Conservation (phyloP, 768 basidiomycete species). For the Tubosaeta sp. region DNA sequence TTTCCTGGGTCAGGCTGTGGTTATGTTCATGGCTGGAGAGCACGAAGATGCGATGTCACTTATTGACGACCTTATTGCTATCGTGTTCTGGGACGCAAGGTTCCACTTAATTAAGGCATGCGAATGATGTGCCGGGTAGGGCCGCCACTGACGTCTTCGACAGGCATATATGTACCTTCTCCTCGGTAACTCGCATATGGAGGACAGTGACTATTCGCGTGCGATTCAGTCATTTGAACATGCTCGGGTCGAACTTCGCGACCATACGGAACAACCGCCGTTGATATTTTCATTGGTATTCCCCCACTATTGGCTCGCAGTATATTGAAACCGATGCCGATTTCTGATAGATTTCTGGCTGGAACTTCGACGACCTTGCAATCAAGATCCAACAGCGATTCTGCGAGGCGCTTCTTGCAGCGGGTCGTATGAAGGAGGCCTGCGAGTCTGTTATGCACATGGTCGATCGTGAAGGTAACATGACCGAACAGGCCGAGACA, state of each 20-base stretch:
- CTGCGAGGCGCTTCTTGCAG: conserved; percentile 2
- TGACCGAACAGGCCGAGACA: neutral
- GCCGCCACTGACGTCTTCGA: neutral
- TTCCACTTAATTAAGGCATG: neutral
- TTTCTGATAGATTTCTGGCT: conserved; percentile 6
- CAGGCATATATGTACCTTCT: neutral
- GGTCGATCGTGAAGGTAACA: neutral
- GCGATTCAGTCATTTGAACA: neutral
- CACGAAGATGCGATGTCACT: conserved; percentile 5
- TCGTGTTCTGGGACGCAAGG: neutral
- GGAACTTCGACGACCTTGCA: conserved; percentile 3
- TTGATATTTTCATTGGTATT: neutral
- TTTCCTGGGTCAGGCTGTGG: neutral
- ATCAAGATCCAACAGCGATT: neutral
- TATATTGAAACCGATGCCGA: too few relatives aligned
- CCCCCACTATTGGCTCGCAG: too few relatives aligned
- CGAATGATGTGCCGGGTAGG: neutral
- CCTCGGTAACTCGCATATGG: neutral
- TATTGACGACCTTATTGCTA: neutral
- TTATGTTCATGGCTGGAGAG: conserved; percentile 6
- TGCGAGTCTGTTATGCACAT: neutral
- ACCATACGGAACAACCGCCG: neutral
- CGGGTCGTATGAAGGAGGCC: neutral
- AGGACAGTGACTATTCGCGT: neutral
- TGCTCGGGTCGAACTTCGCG: neutral